Base-by-base conservation (phyloP, 2,329 filamentous ascomycete genomes). In the Neoscytalidium dimidiatum region DNA sequence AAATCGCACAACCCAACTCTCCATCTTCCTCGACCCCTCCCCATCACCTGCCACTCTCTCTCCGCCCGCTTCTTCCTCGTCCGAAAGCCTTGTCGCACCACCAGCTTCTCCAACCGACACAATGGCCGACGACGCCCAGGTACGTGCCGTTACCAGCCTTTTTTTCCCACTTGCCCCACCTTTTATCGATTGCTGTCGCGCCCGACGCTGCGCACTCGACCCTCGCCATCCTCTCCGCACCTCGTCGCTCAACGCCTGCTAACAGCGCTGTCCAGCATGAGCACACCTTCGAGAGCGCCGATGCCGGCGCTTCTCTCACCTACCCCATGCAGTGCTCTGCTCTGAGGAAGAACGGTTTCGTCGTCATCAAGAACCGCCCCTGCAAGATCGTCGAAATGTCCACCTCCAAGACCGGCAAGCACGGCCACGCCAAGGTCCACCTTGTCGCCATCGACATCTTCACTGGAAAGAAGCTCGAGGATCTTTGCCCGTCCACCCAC, bases 331-430 rank as follows among this genome's bases (percentile, higher is more conserved):
- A 99, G 88, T 99, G 95, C 85, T 99, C 96, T 85, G 94, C 96
- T 78, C 88, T 99, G 87, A 91, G 95, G 82, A 98, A 99, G 94
- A 96, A 96, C 90, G 94, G 95, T 73, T 90, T 91, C 88, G 95
- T 99, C 82, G 90, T 94, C 82, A 98, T 99, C 86, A 99, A 99
- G 90, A 85, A 87, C 84, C 95, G 95, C 77, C 96, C 95, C 77
- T 99, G 95, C 94, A 99, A 98, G 92, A 99, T 99, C 77, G 92
- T 98, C 83, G 95, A 99, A 80, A 99, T 99, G 96, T 97, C 93
- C 74, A 99, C 95, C 86, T 99, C 95, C 83, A 99, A 99, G 94
- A 99, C 95, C 74, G 95, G 95, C 85, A 99, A 99, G 92, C 95
- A 99, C 91, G 95, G 95, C 83, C 96, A 99, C 92, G 95, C 95